Conservation (phyloP, 225 moss, liverwort and hornwort species). For the Marchantia paleacea region DNA sequence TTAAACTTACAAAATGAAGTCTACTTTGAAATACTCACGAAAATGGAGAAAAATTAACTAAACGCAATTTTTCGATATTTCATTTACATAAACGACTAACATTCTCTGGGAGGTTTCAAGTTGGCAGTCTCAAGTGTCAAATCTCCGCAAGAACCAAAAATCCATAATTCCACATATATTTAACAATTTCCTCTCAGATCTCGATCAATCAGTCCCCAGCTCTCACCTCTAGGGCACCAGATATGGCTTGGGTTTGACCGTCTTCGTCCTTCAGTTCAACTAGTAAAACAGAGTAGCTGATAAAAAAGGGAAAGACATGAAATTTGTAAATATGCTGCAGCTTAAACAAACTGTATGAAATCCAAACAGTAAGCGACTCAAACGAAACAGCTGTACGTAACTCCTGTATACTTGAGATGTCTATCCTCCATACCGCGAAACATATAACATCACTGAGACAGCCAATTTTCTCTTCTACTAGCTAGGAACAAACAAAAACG, state of each 20-base stretch:
- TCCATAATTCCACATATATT: too few species aligned
- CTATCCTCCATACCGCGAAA: not conserved
- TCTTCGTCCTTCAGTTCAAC: constrained; percentile 76
- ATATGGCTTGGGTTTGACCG: constrained; percentile 86
- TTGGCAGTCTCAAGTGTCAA: too few species aligned
- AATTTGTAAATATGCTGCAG: not conserved
- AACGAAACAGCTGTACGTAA: not conserved
- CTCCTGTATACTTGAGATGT: not conserved
- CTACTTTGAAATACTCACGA: too few species aligned
- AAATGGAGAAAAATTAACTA: too few species aligned
- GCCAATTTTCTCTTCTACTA: not conserved
- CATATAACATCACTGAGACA: not conserved
- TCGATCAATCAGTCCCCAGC: not conserved
- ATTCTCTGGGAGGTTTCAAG: too few species aligned
- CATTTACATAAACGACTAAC: too few species aligned
- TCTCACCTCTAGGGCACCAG: constrained; percentile 85
- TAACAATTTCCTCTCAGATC: too few species aligned
- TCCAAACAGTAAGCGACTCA: not conserved
- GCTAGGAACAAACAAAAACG: not conserved
- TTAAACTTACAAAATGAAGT: too few species aligned
- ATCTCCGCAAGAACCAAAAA: not conserved
- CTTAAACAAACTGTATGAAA: not conserved
- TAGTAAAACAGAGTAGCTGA: constrained; percentile 77
- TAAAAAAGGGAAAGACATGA: not conserved
- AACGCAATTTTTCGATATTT: too few species aligned